Conservation (phyloP, 2,329 filamentous ascomycete genomes). For the Alternaria novae-zelandiae region DNA sequence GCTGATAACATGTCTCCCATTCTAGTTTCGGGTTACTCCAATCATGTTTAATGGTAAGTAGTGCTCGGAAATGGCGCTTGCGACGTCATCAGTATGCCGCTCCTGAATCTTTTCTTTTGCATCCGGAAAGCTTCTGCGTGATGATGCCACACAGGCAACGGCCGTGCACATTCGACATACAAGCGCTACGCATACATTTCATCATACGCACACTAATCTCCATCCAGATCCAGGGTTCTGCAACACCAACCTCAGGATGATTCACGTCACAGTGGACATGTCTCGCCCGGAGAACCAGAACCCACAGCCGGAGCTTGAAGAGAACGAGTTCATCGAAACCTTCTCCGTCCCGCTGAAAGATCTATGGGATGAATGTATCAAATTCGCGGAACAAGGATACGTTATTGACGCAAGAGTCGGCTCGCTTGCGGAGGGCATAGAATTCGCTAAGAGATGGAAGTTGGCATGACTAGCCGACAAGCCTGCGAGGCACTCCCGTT, state of each 20-base stretch:
- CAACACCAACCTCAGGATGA: constrained; percentile 61
- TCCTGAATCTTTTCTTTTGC: not conserved
- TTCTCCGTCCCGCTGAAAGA: constrained; percentile 70
- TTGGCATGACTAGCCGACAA: constrained; percentile 16
- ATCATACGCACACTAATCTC: not conserved
- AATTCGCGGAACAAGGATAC: constrained; percentile 72
- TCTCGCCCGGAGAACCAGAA: constrained; percentile 71
- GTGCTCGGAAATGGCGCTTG: not conserved
- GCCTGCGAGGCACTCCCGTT: not conserved
- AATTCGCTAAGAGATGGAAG: constrained; percentile 66
- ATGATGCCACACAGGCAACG: not conserved
- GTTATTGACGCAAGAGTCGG: constrained; percentile 81
- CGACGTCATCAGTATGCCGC: not conserved
- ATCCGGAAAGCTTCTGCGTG: not conserved
- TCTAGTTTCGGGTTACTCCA: constrained; percentile 45
- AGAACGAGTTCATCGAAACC: constrained; percentile 82
- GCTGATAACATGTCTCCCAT: not conserved
- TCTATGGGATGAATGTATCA: constrained; percentile 71
- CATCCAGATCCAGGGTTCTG: constrained; percentile 51
- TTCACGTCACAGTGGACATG: constrained; percentile 77
- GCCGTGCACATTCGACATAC: not conserved
- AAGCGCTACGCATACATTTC: not conserved
- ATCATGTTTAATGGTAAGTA: constrained; percentile 53
- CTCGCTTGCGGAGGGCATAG: constrained; percentile 78
- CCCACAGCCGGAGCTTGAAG: constrained; percentile 72